Percentiles rank a stretch among this genome's conserved stretches.
Evolutionary conservation across 73 alveolate genomes (phyloP).

Genomic region (Tetrahymena thermophila): DNA sequence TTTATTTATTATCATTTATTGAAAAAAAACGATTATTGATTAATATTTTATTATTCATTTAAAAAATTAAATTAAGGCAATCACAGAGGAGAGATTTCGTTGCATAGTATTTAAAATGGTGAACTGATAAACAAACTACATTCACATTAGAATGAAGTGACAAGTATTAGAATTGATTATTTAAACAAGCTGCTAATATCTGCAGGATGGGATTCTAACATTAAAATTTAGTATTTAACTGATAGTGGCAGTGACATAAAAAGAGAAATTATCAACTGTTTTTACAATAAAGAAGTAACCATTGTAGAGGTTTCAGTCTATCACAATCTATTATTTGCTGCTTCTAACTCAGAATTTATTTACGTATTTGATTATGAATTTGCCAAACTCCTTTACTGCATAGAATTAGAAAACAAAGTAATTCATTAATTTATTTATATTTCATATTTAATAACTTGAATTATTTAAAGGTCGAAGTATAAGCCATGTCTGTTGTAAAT

Average conservation of each 20-base stretch:
- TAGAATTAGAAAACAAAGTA: constrained; percentile 15
- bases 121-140: neutral
- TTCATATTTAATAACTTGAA: neutral
- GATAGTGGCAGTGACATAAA: constrained; percentile 9
- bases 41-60: too few relatives aligned
- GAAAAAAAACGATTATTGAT: neutral
- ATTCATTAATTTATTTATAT: neutral
- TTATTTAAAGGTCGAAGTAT: neutral
- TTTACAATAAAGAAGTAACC: constrained; percentile 2
- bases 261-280: constrained; percentile 17
- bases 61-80: neutral
- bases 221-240: neutral
- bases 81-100: constrained; percentile 18
- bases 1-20: neutral
- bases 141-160: constrained; percentile 9
- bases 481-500: neutral
- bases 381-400: constrained; percentile 2
- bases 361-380: constrained; percentile 39
- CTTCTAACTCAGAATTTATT: constrained; percentile 8
- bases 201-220: constrained; percentile 17
- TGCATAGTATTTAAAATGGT: neutral
- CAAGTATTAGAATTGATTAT: constrained; percentile 17
- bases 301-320: constrained; percentile 30
- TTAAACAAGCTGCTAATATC: constrained; percentile 20
- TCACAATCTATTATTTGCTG: constrained; percentile 21